phyloP scores from a whole-genome alignment of 2,329 filamentous ascomycete species.

The Talaromyces sp. region DNA sequence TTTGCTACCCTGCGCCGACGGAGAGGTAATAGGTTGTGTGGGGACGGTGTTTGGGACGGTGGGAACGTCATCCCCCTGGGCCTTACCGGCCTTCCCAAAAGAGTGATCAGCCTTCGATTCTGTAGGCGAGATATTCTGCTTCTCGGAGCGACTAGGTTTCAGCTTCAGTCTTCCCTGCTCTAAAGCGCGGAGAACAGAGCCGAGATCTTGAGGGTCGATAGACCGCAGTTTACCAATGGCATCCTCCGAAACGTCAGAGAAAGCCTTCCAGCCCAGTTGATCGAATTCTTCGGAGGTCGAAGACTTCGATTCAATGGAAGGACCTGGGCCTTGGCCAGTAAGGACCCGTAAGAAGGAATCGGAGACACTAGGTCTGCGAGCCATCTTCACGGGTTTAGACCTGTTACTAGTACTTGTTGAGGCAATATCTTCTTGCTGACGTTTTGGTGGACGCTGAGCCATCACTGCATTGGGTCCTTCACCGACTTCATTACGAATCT shows the following conservation, averaged over 20 bases:
- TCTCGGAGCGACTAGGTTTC: conserved; percentile 38
- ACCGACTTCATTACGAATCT: conserved; percentile 45
- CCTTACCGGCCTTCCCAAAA: conserved; percentile 19
- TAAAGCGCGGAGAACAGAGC: conserved; percentile 37
- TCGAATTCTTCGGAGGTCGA: conserved; percentile 18
- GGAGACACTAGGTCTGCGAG: conserved; percentile 36
- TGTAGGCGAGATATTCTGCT: conserved; percentile 35
- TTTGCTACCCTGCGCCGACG: neutral
- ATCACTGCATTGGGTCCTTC: conserved; percentile 34
- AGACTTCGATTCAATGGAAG: conserved; percentile 33
- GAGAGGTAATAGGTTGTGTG: conserved; percentile 26
- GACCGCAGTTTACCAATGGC: conserved; percentile 42
- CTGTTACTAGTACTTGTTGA: conserved; percentile 36
- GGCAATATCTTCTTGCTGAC: conserved; percentile 38
- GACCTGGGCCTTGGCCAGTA: conserved; percentile 24
- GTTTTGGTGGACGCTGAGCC: conserved; percentile 37
- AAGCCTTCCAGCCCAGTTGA: conserved; percentile 30
- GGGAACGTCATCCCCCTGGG: conserved; percentile 23
- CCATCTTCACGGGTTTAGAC: conserved; percentile 39
- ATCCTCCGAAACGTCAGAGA: conserved; percentile 42
- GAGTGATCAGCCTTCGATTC: conserved; percentile 32
- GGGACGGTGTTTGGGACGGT: conserved; percentile 29
- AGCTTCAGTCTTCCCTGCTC: conserved; percentile 40
- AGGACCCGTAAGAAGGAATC: conserved; percentile 34
- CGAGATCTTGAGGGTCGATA: conserved; percentile 40